Evolutionary conservation across 441 rosid species (phyloP).

Genomic region (Manihot esculenta): DNA sequence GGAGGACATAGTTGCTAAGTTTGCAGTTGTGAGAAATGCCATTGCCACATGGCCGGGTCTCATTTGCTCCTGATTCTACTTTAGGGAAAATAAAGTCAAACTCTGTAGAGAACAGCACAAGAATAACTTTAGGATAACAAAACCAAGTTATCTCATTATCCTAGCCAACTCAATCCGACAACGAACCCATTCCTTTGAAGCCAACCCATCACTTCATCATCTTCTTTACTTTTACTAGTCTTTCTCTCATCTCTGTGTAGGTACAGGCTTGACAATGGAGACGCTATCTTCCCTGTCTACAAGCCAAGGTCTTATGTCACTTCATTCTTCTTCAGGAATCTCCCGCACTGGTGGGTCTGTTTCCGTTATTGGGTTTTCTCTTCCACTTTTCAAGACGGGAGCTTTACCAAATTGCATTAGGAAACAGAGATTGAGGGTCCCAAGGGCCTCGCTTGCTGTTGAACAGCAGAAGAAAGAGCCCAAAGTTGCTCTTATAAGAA

Average conservation of each 20-base stretch:
- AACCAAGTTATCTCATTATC: constrained; percentile 24
- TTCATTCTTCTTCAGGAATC: constrained; percentile 32
- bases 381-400: constrained; percentile 37
- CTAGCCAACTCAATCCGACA: constrained; percentile 22
- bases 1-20: no score
- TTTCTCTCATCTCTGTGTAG: background rate
- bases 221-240: constrained; percentile 6
- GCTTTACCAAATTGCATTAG: constrained; percentile 29
- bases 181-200: constrained; percentile 31
- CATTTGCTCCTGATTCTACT: no score
- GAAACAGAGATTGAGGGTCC: constrained; percentile 31
- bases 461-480: constrained; percentile 61
- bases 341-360: constrained; percentile 49
- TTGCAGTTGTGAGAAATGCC: no score
- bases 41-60: no score
- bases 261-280: constrained; percentile 34
- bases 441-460: constrained; percentile 65
- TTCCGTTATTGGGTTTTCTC: constrained; percentile 54
- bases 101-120: no score
- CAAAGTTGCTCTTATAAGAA: constrained; percentile 63
- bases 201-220: constrained; percentile 13
- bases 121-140: background rate
- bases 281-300: constrained; percentile 34
- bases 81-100: no score
- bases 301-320: constrained; percentile 25